Conservation (phyloP, 805 yeast species). For the Saccharomycopsis microspora region DNA sequence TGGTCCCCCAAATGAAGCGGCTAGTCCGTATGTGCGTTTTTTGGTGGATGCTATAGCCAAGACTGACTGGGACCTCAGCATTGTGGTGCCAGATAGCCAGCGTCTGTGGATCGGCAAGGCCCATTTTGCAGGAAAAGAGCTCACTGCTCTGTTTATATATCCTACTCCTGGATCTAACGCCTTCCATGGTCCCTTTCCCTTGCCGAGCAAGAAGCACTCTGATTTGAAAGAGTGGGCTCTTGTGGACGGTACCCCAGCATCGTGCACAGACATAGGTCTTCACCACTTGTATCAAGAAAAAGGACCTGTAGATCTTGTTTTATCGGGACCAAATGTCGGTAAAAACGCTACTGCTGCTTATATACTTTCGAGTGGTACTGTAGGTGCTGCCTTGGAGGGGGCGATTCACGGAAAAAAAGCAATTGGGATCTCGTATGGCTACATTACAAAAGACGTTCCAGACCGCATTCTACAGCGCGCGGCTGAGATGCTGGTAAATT, state of each 20-base stretch:
- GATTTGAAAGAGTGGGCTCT: slow-evolving; percentile 70
- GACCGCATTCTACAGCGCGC: slow-evolving; percentile 48
- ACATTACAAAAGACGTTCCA: slow-evolving; percentile 40
- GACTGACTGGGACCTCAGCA: slow-evolving; percentile 79
- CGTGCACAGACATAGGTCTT: slow-evolving; percentile 84
- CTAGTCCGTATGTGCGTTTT: slow-evolving; percentile 79
- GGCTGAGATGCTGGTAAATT: slow-evolving; percentile 50
- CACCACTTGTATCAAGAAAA: slow-evolving; percentile 49
- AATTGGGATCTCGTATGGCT: slow-evolving; percentile 83
- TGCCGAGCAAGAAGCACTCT: slow-evolving; percentile 29
- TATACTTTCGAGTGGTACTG: slow-evolving; percentile 85
- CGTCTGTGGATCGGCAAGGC: slow-evolving; percentile 98
- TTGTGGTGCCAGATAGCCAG: slow-evolving; percentile 73
- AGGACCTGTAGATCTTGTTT: slow-evolving; percentile 68
- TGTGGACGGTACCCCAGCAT: slow-evolving; percentile 91
- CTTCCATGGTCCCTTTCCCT: slow-evolving; percentile 57
- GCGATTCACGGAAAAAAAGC: slow-evolving; percentile 58
- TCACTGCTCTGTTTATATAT: slow-evolving; percentile 54
- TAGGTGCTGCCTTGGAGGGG: slow-evolving; percentile 96
- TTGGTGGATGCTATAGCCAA: slow-evolving; percentile 57
- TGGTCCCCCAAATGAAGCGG: slow-evolving; percentile 75
- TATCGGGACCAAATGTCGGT: slow-evolving; percentile 95
- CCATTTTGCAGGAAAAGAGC: slow-evolving; percentile 70
- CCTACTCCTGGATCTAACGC: slow-evolving; percentile 40
- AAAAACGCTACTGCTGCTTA: slow-evolving; percentile 84